These are phyloP conservation scores for Oryza longistaminata DNA, from an alignment of 176 grass and related monocot species.

Conservation along the genomic window DNA sequence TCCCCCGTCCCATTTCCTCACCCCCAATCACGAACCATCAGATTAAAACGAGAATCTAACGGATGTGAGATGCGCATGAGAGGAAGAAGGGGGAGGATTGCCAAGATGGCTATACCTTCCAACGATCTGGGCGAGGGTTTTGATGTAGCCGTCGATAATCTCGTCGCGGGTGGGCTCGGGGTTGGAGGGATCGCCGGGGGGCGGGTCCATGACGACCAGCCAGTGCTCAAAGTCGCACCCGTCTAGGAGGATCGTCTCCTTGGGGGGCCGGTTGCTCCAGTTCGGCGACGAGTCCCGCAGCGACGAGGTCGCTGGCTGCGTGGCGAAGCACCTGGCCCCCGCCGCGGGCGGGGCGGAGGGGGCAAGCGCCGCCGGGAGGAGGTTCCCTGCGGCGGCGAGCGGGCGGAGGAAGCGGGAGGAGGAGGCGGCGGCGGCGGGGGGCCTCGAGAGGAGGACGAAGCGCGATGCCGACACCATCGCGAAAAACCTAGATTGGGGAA, in stretches of 20 bases:
- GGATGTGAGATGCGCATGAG: not conserved
- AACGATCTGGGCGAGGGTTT: constrained; percentile 70
- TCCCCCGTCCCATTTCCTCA: not conserved
- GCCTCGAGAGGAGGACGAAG: constrained; percentile 19
- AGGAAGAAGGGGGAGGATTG: not conserved
- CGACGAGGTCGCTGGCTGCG: constrained; percentile 65
- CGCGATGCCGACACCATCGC: constrained; percentile 33
- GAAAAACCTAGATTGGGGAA: constrained; percentile 23
- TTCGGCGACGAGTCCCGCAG: constrained; percentile 67
- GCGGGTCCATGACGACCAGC: constrained; percentile 81
- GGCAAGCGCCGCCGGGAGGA: not conserved
- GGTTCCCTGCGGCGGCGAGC: constrained; percentile 14
- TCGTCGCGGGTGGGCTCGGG: constrained; percentile 69
- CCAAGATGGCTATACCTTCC: constrained; percentile 48
- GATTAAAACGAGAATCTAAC: not conserved
- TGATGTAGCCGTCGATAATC: constrained; percentile 86
- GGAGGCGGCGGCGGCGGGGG: not conserved
- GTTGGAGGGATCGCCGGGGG: constrained; percentile 42
- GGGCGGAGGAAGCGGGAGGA: constrained; percentile 21
- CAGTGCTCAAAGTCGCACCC: constrained; percentile 95
- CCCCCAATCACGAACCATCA: not conserved
- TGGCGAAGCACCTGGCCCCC: constrained; percentile 43
- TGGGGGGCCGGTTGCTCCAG: constrained; percentile 81
- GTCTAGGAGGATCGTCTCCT: constrained; percentile 83
- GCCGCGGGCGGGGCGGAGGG: not conserved